Base-by-base conservation (phyloP, 495 filamentous ascomycete genomes). In the Neurospora sublineolata region DNA sequence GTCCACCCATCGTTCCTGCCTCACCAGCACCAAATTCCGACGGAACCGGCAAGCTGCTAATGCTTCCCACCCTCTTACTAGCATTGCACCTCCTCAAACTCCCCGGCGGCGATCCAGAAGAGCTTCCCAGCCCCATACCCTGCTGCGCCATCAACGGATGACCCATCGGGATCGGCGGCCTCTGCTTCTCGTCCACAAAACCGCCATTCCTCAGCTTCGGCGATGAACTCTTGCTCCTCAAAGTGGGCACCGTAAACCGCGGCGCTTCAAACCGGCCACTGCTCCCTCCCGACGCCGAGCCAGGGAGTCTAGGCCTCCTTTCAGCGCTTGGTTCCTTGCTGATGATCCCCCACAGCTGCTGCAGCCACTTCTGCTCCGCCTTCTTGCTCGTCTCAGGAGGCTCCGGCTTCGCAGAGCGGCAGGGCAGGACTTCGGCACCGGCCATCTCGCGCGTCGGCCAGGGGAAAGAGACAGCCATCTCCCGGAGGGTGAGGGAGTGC, bases 391-490 rank as follows among this genome's bases (percentile, higher is more conserved):
- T 64, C 27, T 64, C 52, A 2, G 52, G 27, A 0, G 52, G 23
- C 14, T 78, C 77, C 8, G 77, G 73, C 44, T 77, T 76, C 73
- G 78, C 79, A 67, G 79, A 80, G 4, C 79, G 77, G 40, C 78
- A 75, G 42, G 79, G 79, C 18, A 80, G 68, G 10, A 80, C 79
- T 71, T 80, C 79, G 37, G 79, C 79, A 20, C 79, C 79, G 23
- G 77, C 77, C 79, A 80, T 80, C 68, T 80, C 79, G 2, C 79
- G 75, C 9, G 79, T 80, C 0, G 79, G 79, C 79, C 79, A 80
- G 16, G 79, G 79, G 44, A 80, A 80, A 39, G 76, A 78, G 20
- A 79, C 79, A 0, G 79, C 79, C 79, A 80, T 80, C 40, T 80
- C 79, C 0, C 76, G 73, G 10, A 80, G 75, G 0, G 79, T 80